Base-by-base conservation (phyloP, 768 basidiomycete genomes). In the Mrakia hoshinonis region DNA sequence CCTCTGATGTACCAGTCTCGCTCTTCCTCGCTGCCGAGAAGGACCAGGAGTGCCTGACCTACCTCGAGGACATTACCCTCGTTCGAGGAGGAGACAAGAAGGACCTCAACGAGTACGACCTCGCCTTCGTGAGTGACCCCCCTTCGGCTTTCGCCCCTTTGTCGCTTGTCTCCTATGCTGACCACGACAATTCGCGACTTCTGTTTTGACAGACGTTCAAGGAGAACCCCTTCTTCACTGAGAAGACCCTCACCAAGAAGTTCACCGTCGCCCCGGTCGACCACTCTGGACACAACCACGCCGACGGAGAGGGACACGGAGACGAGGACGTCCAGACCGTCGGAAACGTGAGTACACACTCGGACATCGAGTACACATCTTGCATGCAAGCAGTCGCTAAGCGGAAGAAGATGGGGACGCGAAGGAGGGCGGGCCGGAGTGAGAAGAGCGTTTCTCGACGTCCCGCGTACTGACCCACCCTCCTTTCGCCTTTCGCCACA, bases 211-310 rank as follows among this genome's bases (percentile, higher is more conserved):
- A n/a, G 71, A 73, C 71, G 34, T 73, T 73, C 58, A 46, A 47
- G 36, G 71, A 73, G 65, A 73, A 73, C 61, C 71, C 71, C 12
- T 73, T 39, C 71, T 73, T 73, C 65, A 26, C 66, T 39, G 60
- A 73, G 43, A 73, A 47, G 1, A 52, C 31, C 15, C 67, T 73
- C 58, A 68, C 47, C 61, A 73, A 73, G 66, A 60, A 51, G 47
- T 66, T 51, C 55, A 62, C 71, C 26, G 11, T 46, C 54, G 48
- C 47, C n/a, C 52, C 61, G 38, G 12, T 12, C 31, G 64, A 66
- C 11, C 49, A 52, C 48, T 34, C 66, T 4, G 49, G 34, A n/a
- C 36, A 51, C 66, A 34, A 34, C 29, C 46, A n/a, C 46, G 39
- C 69, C 18, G 61, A 65, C 4, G 55, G 26, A 55, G 67, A 68